Base-by-base conservation (phyloP, 345 rosid species). In the Heritiera littoralis region DNA sequence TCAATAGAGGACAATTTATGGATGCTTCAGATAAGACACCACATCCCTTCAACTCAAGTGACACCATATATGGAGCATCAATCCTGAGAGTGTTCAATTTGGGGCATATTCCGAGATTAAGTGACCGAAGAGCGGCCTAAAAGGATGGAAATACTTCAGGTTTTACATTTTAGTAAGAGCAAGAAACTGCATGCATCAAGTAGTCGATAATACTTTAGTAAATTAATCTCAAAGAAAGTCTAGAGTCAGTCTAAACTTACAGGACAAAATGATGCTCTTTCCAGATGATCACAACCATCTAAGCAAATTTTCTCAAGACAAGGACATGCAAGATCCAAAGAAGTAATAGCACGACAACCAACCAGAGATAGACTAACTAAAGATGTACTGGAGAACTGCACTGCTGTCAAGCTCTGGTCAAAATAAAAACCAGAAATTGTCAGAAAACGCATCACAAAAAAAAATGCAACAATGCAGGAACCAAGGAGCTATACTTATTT, bases 201-300 rank as follows among this genome's bases (percentile, higher is more conserved):
- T 40, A 23, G 52, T 6, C 28, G 5, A 10, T 38, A 51, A 43
- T 38, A 51, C 23, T 49, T 30, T 3, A 66, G 11, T 6, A 66
- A 77, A 30, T 18, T 18, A 41, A 35, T 38, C n/a, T 66, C 18
- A 66, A 7, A 74, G 80, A 20, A 38, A 56, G 12, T 9, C 15
- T 18, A 43, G 70, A 63, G 74, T 78, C 5, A 20, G 28, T 61
- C 58, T 80, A 77, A 69, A 84, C 97, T 92, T 88, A 94, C 99
- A 40, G 97, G 98, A 84, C 79, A 86, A 86, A 96, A 96, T 77
- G 92, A 84, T 60, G 98, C 99, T 73, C 85, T 89, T 83, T 96
- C 93, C 76, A 96, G 95, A 90, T 90, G 97, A 87, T 92, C 99
- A 77, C 97, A 96, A 46, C 99, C 99, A 88, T 96, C 97, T 84